Base-by-base conservation (phyloP, 2,329 filamentous ascomycete species). In the Penicillium griseofulvum region DNA sequence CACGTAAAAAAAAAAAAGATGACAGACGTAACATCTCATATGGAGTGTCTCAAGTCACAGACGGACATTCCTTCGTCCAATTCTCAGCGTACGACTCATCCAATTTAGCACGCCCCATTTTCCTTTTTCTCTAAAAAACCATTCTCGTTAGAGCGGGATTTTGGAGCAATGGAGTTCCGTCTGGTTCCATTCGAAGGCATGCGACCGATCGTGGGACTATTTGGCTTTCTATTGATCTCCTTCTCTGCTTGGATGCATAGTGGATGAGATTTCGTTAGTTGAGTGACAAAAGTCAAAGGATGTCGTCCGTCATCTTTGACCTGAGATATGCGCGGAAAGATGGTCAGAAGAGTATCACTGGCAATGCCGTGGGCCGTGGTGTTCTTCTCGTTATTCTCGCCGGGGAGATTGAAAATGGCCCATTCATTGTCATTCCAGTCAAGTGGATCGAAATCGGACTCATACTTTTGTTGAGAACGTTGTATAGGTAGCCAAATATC, bases 401-500 rank as follows among this genome's bases (percentile, higher is more conserved):
- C 34, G 16, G 34, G 34, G 5, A 37, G 34, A 37, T 37, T 37
- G 11, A 37, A 37, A 2, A 17, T 37, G 34, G 16, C 34, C 34
- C 34, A 37, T 37, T 37, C 34, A 37, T 37, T 37, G 34, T 37
- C 34, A 37, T 37, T 17, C 34, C 34, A 37, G 34, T 37, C 34
- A 37, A 37, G 7, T 37, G 34, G 34, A 37, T 37, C 34, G 16
- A 37, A 37, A 37, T 37, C 34, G 34, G 34, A 17, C 34, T 37
- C 34, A 37, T 37, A 62, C 29, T 46, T 53, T 34, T 43, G 31
- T 39, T 34, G 19, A 19, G 36, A 39, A 42, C 45, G 53, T 28
- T 58, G 55, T 14, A 62, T 49, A 1, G 51, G 45, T 24, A 52
- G 28, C 57, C 49, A 59, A 31, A 55, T 44, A n/a, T 55, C 43